Evolutionary conservation across 805 yeast species (phyloP).

Genomic region (Pichia gijzeniarum): DNA sequence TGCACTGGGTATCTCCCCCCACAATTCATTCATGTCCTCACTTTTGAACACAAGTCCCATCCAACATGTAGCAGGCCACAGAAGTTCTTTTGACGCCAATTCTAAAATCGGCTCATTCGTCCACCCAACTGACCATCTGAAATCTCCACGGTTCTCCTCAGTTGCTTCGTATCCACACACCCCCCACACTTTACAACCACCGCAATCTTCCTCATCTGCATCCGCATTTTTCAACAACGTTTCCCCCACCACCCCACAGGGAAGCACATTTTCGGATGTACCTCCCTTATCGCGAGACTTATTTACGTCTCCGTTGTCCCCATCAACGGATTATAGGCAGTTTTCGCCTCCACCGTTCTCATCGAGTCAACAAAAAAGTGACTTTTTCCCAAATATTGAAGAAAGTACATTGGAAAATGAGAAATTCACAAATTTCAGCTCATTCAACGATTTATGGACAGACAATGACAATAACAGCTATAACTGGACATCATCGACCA

Average conservation of each 20-base stretch:
- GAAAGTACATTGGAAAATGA: background rate
- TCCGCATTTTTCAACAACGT: background rate
- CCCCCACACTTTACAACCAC: background rate
- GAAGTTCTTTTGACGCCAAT: slow-evolving; percentile 7
- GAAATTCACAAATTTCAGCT: background rate
- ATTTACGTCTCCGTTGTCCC: slow-evolving; percentile 2
- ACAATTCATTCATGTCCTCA: background rate
- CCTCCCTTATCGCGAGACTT: slow-evolving; percentile 1
- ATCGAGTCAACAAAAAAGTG: background rate
- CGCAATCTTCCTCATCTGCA: background rate
- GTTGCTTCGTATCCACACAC: slow-evolving; percentile 1
- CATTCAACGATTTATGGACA: background rate
- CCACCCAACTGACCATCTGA: slow-evolving; percentile 3
- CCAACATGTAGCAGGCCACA: background rate
- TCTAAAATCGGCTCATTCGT: slow-evolving; percentile 3
- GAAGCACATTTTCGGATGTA: background rate
- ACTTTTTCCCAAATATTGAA: slow-evolving; percentile 2
- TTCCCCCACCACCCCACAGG: slow-evolving; percentile 1
- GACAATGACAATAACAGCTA: background rate
- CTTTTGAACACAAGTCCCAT: background rate
- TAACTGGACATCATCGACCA: slow-evolving; percentile 19
- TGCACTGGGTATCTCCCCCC: too few relatives aligned
- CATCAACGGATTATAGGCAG: background rate
- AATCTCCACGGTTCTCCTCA: background rate
- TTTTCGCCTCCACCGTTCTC: background rate